Percentiles rank a stretch among this genome's conserved stretches.
Evolutionary conservation across 306 rosid genomes (phyloP).

Genomic region (Vigna mungo): DNA sequence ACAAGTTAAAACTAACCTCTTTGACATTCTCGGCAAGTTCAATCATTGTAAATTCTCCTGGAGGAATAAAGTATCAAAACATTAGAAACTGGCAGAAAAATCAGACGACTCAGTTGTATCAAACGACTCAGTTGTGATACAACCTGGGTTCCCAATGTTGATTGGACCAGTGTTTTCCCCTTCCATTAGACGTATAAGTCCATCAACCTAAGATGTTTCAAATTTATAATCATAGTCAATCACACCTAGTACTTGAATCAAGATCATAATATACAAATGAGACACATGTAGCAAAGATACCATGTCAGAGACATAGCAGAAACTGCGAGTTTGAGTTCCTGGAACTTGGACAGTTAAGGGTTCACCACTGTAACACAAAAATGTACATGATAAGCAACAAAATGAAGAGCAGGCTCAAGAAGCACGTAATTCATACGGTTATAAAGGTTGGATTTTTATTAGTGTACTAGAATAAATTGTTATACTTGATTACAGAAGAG

Average conservation of each 20-base stretch:
- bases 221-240: slow-evolving; percentile 20
- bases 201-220: slow-evolving; percentile 69
- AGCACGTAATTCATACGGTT: neutral
- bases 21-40: slow-evolving; percentile 94
- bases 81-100: slow-evolving; percentile 22
- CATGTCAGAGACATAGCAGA: slow-evolving; percentile 86
- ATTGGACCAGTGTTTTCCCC: slow-evolving; percentile 85
- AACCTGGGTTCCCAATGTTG: slow-evolving; percentile 90
- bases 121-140: neutral
- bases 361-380: slow-evolving; percentile 64
- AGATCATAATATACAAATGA: slow-evolving; percentile 1
- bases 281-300: slow-evolving; percentile 45
- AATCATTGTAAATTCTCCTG: slow-evolving; percentile 94
- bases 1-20: slow-evolving; percentile 62
- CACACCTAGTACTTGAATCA: slow-evolving; percentile 14
- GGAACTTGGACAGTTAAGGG: slow-evolving; percentile 77
- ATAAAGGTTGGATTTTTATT: neutral
- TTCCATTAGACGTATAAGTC: slow-evolving; percentile 83
- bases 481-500: slow-evolving; percentile 10
- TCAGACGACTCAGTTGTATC: no score
- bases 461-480: neutral
- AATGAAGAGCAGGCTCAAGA: slow-evolving; percentile 8
- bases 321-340: slow-evolving; percentile 91
- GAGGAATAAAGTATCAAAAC: slow-evolving; percentile 33
- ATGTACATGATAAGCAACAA: neutral